phyloP scores from a whole-genome alignment of 352 stramenopile genomes.

The Globisporangium radiosum region DNA sequence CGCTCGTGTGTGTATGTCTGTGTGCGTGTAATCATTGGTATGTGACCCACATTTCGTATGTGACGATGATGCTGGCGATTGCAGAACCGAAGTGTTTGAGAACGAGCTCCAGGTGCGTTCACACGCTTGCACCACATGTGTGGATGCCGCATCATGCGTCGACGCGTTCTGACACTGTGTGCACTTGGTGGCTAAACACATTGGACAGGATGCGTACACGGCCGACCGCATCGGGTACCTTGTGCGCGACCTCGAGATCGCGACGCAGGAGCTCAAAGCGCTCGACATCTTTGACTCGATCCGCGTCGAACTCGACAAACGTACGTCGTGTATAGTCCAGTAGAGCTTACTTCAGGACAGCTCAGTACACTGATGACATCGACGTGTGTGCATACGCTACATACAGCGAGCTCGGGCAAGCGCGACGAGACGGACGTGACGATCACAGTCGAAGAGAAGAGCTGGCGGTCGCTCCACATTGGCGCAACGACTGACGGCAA shows the following conservation, averaged over 20 bases:
- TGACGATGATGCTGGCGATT: not conserved
- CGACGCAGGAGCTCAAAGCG: conserved; percentile 59
- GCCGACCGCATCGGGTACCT: conserved; percentile 66
- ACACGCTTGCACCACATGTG: not conserved
- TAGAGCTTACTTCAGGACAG: not conserved
- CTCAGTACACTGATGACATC: not conserved
- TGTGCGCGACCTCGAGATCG: conserved; percentile 45
- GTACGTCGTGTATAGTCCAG: conserved; percentile 17
- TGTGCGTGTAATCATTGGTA: not conserved
- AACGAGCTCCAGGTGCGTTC: conserved; percentile 68
- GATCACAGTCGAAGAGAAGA: conserved; percentile 85
- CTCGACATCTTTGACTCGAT: conserved; percentile 85
- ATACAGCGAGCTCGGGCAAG: conserved; percentile 52
- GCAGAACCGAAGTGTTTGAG: conserved; percentile 78
- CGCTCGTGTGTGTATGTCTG: not conserved
- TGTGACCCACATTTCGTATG: not conserved
- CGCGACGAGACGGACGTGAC: conserved; percentile 78
- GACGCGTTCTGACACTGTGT: not conserved
- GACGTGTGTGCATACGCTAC: not conserved
- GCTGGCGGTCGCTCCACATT: conserved; percentile 79
- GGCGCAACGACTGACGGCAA: conserved; percentile 81
- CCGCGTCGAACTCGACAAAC: conserved; percentile 71
- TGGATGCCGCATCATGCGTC: not conserved
- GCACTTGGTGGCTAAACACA: not conserved
- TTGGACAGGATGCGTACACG: conserved; percentile 41